These are phyloP conservation scores for Calonectria pseudoreteaudii DNA, from an alignment of 2,329 filamentous ascomycete species.

Conservation along the genomic window DNA sequence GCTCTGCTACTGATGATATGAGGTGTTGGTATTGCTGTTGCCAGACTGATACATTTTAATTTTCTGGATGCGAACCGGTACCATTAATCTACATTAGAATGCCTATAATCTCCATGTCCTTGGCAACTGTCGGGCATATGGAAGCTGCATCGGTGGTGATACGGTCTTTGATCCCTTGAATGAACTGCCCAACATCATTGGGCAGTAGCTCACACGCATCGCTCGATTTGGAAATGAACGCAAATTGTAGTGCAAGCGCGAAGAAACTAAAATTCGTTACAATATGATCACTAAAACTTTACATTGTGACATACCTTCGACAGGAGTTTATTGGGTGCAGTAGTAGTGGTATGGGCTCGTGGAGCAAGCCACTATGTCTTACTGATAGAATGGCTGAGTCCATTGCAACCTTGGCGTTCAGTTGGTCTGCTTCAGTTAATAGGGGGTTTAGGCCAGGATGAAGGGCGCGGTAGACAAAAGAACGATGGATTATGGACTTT, in stretches of 20 bases:
- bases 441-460: background rate
- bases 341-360: constrained; percentile 20
- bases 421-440: constrained; percentile 1
- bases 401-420: constrained; percentile 14
- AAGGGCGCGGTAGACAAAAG: constrained; percentile 25
- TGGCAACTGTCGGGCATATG: constrained; percentile 15
- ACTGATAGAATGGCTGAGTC: constrained; percentile 8
- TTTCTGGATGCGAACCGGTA: background rate
- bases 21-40: no score
- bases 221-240: background rate
- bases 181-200: background rate
- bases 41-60: no score
- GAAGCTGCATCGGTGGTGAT: background rate
- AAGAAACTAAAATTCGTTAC: constrained; percentile 12
- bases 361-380: constrained; percentile 5
- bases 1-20: no score
- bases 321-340: constrained; percentile 32
- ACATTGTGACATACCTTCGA: constrained; percentile 7
- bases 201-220: background rate
- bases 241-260: constrained; percentile 26
- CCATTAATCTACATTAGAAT: background rate
- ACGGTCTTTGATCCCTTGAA: background rate
- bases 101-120: constrained; percentile 6
- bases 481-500: constrained; percentile 26
- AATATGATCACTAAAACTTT: no score